Percentiles rank a stretch among this genome's conserved stretches.
These are phyloP conservation scores for Neoascochyta sp. DNA, from an alignment of 2,329 filamentous ascomycete genomes.

Conservation along the genomic window DNA sequence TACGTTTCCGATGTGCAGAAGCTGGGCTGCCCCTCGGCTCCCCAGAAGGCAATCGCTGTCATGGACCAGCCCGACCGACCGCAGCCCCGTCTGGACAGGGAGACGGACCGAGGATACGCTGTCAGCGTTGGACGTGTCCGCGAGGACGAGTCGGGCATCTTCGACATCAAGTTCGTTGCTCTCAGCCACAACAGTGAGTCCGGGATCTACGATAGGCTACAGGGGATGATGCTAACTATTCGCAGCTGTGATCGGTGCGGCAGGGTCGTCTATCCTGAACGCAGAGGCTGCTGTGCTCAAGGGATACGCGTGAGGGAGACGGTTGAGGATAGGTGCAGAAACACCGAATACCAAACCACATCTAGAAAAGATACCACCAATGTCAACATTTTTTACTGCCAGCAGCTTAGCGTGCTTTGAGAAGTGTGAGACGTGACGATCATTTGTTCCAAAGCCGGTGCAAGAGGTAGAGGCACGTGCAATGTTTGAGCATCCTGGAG, in stretches of 20 bases:
- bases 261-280: constrained; percentile 93
- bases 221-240: constrained; percentile 14
- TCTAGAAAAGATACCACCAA: too few relatives aligned
- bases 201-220: constrained; percentile 24
- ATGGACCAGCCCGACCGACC: constrained; percentile 88
- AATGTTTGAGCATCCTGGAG: too few relatives aligned
- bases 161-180: constrained; percentile 92
- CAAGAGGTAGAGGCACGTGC: too few relatives aligned
- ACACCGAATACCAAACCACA: too few relatives aligned
- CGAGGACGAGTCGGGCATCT: constrained; percentile 81
- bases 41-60: constrained; percentile 74
- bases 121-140: constrained; percentile 85
- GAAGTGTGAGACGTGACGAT: constrained; percentile 1
- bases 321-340: background rate
- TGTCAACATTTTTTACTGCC: too few relatives aligned
- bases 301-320: constrained; percentile 70
- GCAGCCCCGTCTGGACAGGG: constrained; percentile 84
- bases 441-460: background rate
- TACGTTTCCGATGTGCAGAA: constrained; percentile 80
- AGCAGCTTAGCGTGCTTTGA: too few relatives aligned
- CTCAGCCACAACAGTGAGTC: constrained; percentile 73
- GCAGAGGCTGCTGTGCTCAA: constrained; percentile 89
- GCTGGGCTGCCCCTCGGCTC: constrained; percentile 83
- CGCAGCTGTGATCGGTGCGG: constrained; percentile 80
- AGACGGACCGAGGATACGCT: constrained; percentile 80